Evolutionary conservation across 495 filamentous ascomycete genomes (phyloP).

Genomic region (Articulospora tetracladia): DNA sequence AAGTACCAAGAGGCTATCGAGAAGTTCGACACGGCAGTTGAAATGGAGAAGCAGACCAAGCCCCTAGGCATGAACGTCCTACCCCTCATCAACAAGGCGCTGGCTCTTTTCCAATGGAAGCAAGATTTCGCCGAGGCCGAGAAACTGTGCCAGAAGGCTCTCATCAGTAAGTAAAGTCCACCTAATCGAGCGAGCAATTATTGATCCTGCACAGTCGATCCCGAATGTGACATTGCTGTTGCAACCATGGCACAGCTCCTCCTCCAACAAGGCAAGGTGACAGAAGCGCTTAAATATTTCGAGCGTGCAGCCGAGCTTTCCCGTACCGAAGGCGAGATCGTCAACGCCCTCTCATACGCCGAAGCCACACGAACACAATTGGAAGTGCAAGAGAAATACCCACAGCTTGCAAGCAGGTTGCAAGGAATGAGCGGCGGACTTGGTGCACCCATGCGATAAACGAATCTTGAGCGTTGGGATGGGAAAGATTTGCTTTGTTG

Average conservation of each 20-base stretch:
- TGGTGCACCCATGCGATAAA: constrained; percentile 23
- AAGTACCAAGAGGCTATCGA: constrained; percentile 94
- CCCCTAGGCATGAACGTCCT: constrained; percentile 95
- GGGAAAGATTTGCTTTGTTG: neutral
- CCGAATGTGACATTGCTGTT: constrained; percentile 97
- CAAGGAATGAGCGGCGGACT: constrained; percentile 56
- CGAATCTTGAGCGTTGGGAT: constrained; percentile 11
- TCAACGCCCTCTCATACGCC: constrained; percentile 95
- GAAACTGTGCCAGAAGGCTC: constrained; percentile 92
- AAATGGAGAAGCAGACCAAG: constrained; percentile 94
- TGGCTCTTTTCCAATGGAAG: constrained; percentile 97
- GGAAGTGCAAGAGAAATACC: constrained; percentile 97
- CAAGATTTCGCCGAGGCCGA: constrained; percentile 93
- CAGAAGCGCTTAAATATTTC: constrained; percentile 93
- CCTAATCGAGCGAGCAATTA: neutral
- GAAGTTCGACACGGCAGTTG: constrained; percentile 96
- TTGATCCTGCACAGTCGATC: constrained; percentile 69
- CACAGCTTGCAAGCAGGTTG: constrained; percentile 81
- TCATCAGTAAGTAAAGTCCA: constrained; percentile 74
- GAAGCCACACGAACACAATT: constrained; percentile 96
- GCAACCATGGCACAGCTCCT: constrained; percentile 99
- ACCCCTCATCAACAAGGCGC: constrained; percentile 96
- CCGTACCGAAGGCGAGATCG: constrained; percentile 91
- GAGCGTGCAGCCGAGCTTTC: constrained; percentile 93
- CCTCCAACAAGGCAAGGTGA: constrained; percentile 95